phyloP scores from a whole-genome alignment of 495 filamentous ascomycete species.

The Penicillium fimorum region DNA sequence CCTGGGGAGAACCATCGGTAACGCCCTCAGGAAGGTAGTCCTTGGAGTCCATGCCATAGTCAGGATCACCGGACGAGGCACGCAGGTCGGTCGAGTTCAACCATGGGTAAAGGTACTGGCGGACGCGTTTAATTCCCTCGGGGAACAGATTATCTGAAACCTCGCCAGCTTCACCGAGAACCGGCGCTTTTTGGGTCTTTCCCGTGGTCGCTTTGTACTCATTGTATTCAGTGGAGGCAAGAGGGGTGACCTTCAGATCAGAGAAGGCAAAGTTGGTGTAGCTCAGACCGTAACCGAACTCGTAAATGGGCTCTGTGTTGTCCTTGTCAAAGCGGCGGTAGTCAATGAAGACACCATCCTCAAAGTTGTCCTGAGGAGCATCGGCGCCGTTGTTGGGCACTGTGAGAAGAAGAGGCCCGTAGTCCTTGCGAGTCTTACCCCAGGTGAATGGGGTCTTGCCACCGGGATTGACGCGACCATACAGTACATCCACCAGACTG shows the following conservation, averaged over 20 bases:
- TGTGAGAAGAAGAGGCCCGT: slow-evolving; percentile 73
- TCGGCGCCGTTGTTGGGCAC: slow-evolving; percentile 65
- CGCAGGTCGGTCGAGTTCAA: slow-evolving; percentile 71
- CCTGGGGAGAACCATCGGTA: slow-evolving; percentile 64
- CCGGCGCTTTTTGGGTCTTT: slow-evolving; percentile 63
- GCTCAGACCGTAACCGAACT: slow-evolving; percentile 87
- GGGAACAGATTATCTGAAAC: slow-evolving; percentile 77
- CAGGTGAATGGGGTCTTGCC: slow-evolving; percentile 89
- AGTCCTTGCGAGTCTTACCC: slow-evolving; percentile 69
- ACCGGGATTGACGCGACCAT: slow-evolving; percentile 81
- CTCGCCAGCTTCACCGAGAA: slow-evolving; percentile 63
- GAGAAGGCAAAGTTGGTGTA: slow-evolving; percentile 88
- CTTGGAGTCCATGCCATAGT: slow-evolving; percentile 62
- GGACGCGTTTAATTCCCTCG: slow-evolving; percentile 52
- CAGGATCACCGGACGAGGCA: slow-evolving; percentile 60
- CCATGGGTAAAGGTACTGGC: slow-evolving; percentile 83
- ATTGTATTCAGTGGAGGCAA: slow-evolving; percentile 55
- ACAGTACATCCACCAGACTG: slow-evolving; percentile 86
- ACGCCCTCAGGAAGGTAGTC: slow-evolving; percentile 68
- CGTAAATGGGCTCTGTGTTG: slow-evolving; percentile 73
- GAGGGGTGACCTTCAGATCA: slow-evolving; percentile 61
- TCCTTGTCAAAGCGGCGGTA: slow-evolving; percentile 86
- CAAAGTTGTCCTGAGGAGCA: slow-evolving; percentile 78
- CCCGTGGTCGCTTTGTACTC: slow-evolving; percentile 68
- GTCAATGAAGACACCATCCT: slow-evolving; percentile 89